phyloP scores from a whole-genome alignment of 2,329 filamentous ascomycete genomes.

The Fusarium chlamydosporum region DNA sequence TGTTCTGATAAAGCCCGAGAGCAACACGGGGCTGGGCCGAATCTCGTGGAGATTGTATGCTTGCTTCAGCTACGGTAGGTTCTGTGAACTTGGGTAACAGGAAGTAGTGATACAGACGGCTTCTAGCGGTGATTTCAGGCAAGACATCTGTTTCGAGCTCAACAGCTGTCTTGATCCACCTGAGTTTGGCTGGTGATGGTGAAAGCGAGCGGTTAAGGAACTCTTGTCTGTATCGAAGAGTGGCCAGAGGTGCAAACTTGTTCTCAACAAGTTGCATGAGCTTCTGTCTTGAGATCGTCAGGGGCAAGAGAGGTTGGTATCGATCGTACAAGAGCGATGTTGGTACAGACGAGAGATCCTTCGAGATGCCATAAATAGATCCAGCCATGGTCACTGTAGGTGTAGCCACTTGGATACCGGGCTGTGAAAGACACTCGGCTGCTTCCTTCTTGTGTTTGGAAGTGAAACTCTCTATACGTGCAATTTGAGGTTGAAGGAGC shows the following conservation, averaged over 20 bases:
- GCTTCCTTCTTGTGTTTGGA: conserved; percentile 31
- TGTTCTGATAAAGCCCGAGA: conserved; percentile 54
- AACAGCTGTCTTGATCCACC: conserved; percentile 47
- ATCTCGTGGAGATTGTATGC: conserved; percentile 48
- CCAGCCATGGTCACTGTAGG: conserved; percentile 59
- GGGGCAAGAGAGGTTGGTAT: conserved; percentile 58
- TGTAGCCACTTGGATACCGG: conserved; percentile 40
- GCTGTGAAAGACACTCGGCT: conserved; percentile 22
- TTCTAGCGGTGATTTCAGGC: conserved; percentile 56
- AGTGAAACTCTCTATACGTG: conserved; percentile 45
- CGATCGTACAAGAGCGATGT: conserved; percentile 55
- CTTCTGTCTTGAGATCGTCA: conserved; percentile 55
- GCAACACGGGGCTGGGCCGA: conserved; percentile 50
- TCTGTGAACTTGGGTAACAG: conserved; percentile 48
- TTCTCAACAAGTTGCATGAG: conserved; percentile 57
- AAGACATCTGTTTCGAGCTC: conserved; percentile 55
- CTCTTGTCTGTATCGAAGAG: conserved; percentile 58
- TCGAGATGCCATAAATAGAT: conserved; percentile 58
- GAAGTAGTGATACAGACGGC: conserved; percentile 56
- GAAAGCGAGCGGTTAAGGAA: conserved; percentile 49
- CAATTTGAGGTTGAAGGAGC: conserved; percentile 48
- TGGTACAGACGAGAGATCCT: conserved; percentile 51
- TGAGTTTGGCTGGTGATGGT: conserved; percentile 29
- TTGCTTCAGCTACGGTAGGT: conserved; percentile 57
- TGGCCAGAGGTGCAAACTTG: conserved; percentile 57